These are phyloP conservation scores for Malus asiatica DNA, from an alignment of 306 rosid species.

Conservation along the genomic window DNA sequence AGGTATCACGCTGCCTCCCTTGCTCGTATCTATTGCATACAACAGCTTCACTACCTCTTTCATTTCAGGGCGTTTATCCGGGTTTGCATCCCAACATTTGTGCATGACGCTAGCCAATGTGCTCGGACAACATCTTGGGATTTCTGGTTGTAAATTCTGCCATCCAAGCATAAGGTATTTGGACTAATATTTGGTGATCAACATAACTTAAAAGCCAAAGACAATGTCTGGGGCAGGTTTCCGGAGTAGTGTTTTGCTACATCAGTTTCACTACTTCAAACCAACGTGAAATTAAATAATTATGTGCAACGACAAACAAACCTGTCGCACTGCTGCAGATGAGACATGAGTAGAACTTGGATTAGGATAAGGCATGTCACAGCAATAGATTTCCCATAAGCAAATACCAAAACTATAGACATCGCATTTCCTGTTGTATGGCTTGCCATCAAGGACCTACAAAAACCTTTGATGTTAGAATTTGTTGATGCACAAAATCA, in stretches of 20 bases:
- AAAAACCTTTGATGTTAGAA: conserved; percentile 1
- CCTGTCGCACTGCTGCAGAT: conserved; percentile 71
- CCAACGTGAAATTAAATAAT: too few relatives aligned
- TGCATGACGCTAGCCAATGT: conserved; percentile 46
- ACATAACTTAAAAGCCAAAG: too few relatives aligned
- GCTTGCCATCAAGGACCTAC: conserved; percentile 82
- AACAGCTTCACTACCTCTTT: conserved; percentile 61
- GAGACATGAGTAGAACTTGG: conserved; percentile 69
- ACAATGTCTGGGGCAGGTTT: too few relatives aligned
- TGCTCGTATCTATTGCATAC: conserved; percentile 73
- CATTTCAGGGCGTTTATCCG: conserved; percentile 73
- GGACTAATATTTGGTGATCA: neutral
- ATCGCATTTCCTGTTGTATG: conserved; percentile 86
- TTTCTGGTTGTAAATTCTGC: conserved; percentile 76
- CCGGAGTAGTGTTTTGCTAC: too few relatives aligned
- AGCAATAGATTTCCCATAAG: conserved; percentile 90
- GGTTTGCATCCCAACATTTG: conserved; percentile 76
- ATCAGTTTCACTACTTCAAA: too few relatives aligned
- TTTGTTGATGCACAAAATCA: too few relatives aligned
- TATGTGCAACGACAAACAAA: conserved; percentile 10
- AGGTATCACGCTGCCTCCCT: conserved; percentile 84
- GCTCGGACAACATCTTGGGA: conserved; percentile 75
- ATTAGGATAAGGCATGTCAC: conserved; percentile 76
- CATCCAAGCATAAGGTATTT: neutral
- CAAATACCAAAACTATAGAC: conserved; percentile 86